Base-by-base conservation (phyloP, 371 early-diverging fungal genomes). In the Nematocida minor region DNA sequence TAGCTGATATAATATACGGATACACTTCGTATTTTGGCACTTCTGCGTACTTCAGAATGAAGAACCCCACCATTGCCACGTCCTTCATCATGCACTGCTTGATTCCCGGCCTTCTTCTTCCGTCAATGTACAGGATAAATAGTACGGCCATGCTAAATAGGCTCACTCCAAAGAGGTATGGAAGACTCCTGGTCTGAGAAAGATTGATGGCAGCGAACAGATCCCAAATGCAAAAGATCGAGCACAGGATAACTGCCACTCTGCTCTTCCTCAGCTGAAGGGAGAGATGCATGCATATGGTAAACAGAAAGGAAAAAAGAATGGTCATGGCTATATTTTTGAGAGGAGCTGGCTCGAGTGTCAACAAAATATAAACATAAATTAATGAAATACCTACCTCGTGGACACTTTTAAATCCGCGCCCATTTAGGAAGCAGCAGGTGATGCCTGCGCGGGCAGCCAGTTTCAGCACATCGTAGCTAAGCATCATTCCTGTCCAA, bases 381-480 rank as follows among this genome's bases (percentile, higher is more conserved):
- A 66, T 9, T 6, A 66, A 49, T 9, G 42, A 48, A 16, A 66
- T 32, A n/a, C 66, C 66, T 22, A 48, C 49, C 32, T 48, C 49
- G 18, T 34, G 66, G 32, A 66, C 20, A 49, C 42, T 48, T 25
- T 66, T 48, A 32, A 66, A 47, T 18, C 41, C 42, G 6, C 66
- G 27, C n/a, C 66, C 66, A 20, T 47, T 47, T 47, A 66, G 31
- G 31, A 66, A 32, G 49, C 66, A 66, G 66, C 48, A 47, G 25
- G 48, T 25, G 22, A 66, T 66, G 25, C 48, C 66, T 31, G 66
- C 49, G 1, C 66, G 16, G 27, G 66, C 32, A 11, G 42, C 29
- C 16, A 62, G 40, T 25, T 62, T 62, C 29, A 66, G n/a, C 32
- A 25, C 31, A 32, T 29, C 29, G n/a, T 14, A 34, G 25, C 31